Evolutionary conservation across 768 basidiomycete species (phyloP).

Genomic region (Lactarius hatsudake): DNA sequence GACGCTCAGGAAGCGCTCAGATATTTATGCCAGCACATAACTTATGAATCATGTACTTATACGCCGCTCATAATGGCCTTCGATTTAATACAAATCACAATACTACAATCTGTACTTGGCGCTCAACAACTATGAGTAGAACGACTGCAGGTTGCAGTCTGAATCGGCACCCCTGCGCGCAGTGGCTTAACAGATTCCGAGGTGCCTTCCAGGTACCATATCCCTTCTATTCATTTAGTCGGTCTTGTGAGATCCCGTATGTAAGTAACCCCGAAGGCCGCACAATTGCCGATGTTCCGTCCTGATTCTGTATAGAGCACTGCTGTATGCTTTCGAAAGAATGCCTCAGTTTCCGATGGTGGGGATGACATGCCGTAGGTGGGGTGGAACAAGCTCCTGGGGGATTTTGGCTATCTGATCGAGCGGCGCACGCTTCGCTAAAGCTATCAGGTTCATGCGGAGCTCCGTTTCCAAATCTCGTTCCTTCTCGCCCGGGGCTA

Average conservation of each 20-base stretch:
- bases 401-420: conserved; percentile 37
- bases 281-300: background rate
- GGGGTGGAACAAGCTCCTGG: conserved; percentile 24
- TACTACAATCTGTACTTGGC: background rate
- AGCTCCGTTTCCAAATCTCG: conserved; percentile 54
- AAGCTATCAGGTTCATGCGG: conserved; percentile 69
- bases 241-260: background rate
- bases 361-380: conserved; percentile 25
- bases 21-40: background rate
- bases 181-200: background rate
- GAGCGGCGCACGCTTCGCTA: conserved; percentile 74
- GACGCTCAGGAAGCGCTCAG: conserved; percentile 1
- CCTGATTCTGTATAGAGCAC: background rate
- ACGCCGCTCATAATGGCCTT: background rate
- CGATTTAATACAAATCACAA: background rate
- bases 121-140: background rate
- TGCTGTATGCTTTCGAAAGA: no score
- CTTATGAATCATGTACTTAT: conserved; percentile 1
- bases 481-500: conserved; percentile 35
- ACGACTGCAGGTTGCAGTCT: background rate
- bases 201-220: background rate
- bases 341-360: conserved; percentile 21
- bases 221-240: background rate
- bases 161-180: background rate
- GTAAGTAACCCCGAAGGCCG: background rate